phyloP scores from a whole-genome alignment of 2,329 filamentous ascomycete species.

The Delphinella strobiligena region DNA sequence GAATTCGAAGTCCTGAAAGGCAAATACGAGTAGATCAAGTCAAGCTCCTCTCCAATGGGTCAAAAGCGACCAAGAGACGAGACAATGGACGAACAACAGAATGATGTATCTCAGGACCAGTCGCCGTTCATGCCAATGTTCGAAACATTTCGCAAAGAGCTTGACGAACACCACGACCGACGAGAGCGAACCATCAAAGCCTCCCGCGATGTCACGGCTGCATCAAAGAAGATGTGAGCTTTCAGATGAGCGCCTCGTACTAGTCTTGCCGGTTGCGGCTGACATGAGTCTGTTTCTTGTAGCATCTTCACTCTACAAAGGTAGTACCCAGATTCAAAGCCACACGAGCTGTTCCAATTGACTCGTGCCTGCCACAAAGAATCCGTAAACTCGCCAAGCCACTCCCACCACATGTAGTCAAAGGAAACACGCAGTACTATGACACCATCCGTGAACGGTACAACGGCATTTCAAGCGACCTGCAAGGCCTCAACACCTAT shows the following conservation, averaged over 20 bases:
- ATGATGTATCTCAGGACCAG: too few species aligned
- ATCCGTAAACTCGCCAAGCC: slow-evolving; percentile 47
- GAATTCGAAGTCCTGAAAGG: too few species aligned
- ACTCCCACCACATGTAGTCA: slow-evolving; percentile 56
- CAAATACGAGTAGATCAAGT: too few species aligned
- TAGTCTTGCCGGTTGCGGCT: slow-evolving; percentile 9
- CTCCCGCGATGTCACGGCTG: slow-evolving; percentile 80
- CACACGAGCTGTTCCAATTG: too few species aligned
- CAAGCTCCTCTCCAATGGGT: slow-evolving; percentile 7
- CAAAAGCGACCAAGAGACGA: slow-evolving; percentile 11
- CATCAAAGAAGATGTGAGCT: slow-evolving; percentile 89
- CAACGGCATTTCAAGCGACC: slow-evolving; percentile 53
- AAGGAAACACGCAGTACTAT: slow-evolving; percentile 58
- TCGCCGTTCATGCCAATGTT: slow-evolving; percentile 59
- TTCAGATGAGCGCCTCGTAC: not conserved
- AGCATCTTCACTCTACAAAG: slow-evolving; percentile 80
- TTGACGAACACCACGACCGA: slow-evolving; percentile 91
- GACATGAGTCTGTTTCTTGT: slow-evolving; percentile 9
- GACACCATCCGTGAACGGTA: slow-evolving; percentile 61
- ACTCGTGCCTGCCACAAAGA: slow-evolving; percentile 27
- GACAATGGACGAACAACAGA: slow-evolving; percentile 10
- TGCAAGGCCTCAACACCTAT: slow-evolving; percentile 67
- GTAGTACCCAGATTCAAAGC: too few species aligned
- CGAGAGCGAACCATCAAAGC: slow-evolving; percentile 83
- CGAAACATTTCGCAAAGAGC: slow-evolving; percentile 68